Percentiles rank a stretch among this genome's conserved stretches.
These are phyloP conservation scores for Juglanconis oblonga DNA, from an alignment of 2,329 filamentous ascomycete genomes.

Conservation along the genomic window DNA sequence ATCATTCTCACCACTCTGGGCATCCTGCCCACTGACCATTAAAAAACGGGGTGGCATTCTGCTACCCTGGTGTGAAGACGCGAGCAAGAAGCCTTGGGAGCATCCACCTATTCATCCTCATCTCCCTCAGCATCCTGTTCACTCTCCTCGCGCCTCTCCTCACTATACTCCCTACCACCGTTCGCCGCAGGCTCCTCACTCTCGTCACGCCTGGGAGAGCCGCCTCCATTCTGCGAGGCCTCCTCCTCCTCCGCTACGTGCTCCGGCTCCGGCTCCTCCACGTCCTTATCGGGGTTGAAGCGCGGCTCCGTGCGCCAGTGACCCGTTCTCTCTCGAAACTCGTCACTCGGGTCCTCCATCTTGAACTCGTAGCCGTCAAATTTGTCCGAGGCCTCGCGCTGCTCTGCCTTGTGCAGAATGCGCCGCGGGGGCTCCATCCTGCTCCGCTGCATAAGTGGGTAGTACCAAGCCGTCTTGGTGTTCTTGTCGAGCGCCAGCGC, in stretches of 20 bases:
- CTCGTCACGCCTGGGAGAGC: conserved; percentile 17
- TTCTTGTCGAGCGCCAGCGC: conserved; percentile 46
- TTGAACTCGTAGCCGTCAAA: conserved; percentile 56
- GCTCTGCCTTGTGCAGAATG: conserved; percentile 56
- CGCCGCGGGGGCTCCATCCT: conserved; percentile 60
- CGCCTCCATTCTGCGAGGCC: conserved; percentile 19
- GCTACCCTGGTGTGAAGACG: too few species aligned
- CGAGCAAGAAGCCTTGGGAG: too few species aligned
- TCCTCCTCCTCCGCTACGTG: conserved; percentile 26
- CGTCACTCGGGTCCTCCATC: conserved; percentile 54
- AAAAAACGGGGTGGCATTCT: too few species aligned
- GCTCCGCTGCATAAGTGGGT: conserved; percentile 64
- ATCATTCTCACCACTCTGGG: too few species aligned
- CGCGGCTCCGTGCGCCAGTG: conserved; percentile 52
- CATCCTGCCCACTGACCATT: too few species aligned
- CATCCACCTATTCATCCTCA: conserved; percentile 26
- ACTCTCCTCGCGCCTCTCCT: conserved; percentile 16
- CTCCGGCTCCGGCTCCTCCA: conserved; percentile 30
- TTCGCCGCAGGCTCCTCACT: conserved; percentile 14
- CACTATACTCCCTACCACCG: conserved; percentile 16
- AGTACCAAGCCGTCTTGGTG: conserved; percentile 62
- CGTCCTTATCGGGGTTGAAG: conserved; percentile 41
- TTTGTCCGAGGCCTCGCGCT: conserved; percentile 48
- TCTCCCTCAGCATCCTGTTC: conserved; percentile 28
- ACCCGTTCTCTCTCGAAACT: conserved; percentile 49